Evolutionary conservation across 306 rosid genomes (phyloP), one percentile per base, ranked within the genome.

Genomic region (Hippophae gyantsensis): DNA sequence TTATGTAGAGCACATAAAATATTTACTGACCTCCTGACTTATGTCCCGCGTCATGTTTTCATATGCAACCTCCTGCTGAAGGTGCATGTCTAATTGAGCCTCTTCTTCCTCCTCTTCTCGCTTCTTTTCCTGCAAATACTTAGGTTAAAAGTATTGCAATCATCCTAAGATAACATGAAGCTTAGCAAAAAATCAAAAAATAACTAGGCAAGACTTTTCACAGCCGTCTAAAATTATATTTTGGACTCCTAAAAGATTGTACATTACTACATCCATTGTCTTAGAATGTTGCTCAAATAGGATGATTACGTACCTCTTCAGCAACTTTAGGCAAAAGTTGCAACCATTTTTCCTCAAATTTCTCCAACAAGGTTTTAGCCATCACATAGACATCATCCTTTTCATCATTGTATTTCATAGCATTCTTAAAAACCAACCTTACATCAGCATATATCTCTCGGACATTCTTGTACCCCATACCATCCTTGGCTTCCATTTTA

Each of bases 291-390:
- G 56, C 42, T 47, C 63, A 47, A 68, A 54, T 25, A 56, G 42
- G 62, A 43, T 50, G 56, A 44, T 48, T 64, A 54, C 49, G 69
- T 81, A 90, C 96, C 92, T 87, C 95, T 71, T 90, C 98, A 56
- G 82, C 70, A 72, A 87, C 92, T 87, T 83, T 90, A 18, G 98
- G 98, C 72, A 90, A 72, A 73, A 90, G 82, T 72, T 76, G 86
- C 75, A 85, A 72, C 98, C 98, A 90, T 74, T 83, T 90, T 72
- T 90, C 98, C 79, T 90, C 98, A 53, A 90, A 81, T 62, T 78
- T 90, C 50, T 69, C 84, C 76, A 90, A 58, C 81, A 90, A 78
- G n/a, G 92, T 81, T 73, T 87, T 77, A 68, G 96, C 98, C 98
- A 90, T 90, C 69, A 90, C 87, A 14, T 90, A 95, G 67, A 85